Conservation (phyloP, 306 rosid species). For the Trichosanthes truncata region DNA sequence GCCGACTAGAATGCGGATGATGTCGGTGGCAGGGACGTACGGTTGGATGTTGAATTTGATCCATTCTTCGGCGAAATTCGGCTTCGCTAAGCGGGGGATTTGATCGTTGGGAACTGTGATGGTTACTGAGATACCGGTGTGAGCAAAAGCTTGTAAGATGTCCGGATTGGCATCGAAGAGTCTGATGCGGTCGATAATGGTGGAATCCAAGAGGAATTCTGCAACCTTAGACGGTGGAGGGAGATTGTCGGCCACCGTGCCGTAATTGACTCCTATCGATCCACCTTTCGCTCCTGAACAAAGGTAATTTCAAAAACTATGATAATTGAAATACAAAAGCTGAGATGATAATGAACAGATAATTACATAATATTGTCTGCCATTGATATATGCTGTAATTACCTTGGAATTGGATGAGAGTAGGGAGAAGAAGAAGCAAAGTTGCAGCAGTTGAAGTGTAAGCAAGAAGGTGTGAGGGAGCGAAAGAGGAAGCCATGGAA, state of each 20-base stretch:
- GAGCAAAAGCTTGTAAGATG: conserved; percentile 43
- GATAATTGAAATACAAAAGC: background rate
- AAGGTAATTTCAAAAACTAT: background rate
- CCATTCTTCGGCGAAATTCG: conserved; percentile 44
- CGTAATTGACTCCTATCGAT: conserved; percentile 64
- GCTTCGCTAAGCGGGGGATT: conserved; percentile 44
- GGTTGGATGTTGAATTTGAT: conserved; percentile 44
- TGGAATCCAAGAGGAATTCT: conserved; percentile 40
- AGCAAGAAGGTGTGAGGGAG: conserved; percentile 5
- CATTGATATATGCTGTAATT: background rate
- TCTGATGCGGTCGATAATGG: conserved; percentile 39
- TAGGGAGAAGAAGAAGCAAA: conserved; percentile 25
- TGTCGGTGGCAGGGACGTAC: conserved; percentile 39
- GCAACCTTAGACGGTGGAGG: conserved; percentile 55
- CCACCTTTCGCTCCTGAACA: conserved; percentile 36
- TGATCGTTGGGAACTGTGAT: conserved; percentile 48
- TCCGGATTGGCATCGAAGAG: conserved; percentile 46
- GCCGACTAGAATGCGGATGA: conserved; percentile 45
- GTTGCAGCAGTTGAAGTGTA: background rate
- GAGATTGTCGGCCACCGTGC: conserved; percentile 57
- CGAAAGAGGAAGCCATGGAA: conserved; percentile 24
- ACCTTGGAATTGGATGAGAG: conserved; percentile 28
- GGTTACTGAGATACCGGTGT: conserved; percentile 39
- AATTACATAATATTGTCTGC: background rate
- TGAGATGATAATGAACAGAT: background rate